Conservation (phyloP, 805 yeast genomes). For the Metschnikowia gruessii region DNA sequence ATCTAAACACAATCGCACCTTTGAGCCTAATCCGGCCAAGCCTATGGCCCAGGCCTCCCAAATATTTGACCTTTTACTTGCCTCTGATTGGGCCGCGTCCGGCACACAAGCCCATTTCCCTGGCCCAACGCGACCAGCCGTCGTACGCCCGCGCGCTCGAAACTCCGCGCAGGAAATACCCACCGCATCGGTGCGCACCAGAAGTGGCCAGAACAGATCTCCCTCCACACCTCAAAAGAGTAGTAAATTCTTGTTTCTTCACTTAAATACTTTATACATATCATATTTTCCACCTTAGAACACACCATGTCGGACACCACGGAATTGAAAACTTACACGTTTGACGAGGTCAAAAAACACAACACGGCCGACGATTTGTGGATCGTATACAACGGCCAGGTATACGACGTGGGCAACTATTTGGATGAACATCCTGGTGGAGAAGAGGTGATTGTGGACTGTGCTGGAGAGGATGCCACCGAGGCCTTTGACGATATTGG, state of each 20-base stretch:
- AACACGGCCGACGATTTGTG: conserved; percentile 41
- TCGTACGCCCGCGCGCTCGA: no score
- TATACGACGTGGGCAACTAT: conserved; percentile 40
- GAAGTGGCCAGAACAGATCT: no score
- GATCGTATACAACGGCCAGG: conserved; percentile 44
- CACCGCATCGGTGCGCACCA: no score
- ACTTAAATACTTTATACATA: no score
- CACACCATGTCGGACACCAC: conserved; percentile 15
- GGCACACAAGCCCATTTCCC: conserved; percentile 10
- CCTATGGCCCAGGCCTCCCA: no score
- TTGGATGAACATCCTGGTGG: conserved; percentile 73
- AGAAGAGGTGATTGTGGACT: conserved; percentile 71
- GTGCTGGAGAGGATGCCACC: conserved; percentile 80
- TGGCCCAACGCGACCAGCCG: background rate
- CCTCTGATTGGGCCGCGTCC: conserved; percentile 17
- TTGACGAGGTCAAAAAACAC: conserved; percentile 47
- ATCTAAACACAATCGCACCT: no score
- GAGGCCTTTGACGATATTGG: conserved; percentile 80
- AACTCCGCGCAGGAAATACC: no score
- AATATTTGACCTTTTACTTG: conserved; percentile 10
- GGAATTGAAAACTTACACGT: conserved; percentile 47
- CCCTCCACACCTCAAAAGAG: no score
- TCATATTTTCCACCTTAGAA: no score
- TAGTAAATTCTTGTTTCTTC: no score
- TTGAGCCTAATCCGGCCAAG: no score